These are phyloP conservation scores for Cercospora sojina DNA, from an alignment of 2,329 filamentous ascomycete species.

Conservation along the genomic window DNA sequence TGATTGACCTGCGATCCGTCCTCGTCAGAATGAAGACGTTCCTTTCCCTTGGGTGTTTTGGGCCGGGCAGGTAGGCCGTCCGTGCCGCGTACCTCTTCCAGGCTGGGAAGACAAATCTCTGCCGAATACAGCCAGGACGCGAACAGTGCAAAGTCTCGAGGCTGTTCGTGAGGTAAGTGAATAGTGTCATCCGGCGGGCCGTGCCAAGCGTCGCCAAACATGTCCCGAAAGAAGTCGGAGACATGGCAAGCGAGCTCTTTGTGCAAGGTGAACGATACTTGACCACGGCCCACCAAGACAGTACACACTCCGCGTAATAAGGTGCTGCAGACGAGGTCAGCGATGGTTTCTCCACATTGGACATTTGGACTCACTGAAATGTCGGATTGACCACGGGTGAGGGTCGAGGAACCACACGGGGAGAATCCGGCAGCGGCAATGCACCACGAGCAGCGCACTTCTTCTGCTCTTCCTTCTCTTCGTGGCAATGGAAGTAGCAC, in stretches of 20 bases:
- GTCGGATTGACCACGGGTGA: neutral
- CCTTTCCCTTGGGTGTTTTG: neutral
- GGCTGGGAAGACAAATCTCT: neutral
- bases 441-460: neutral
- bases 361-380: neutral
- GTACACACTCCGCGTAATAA: conserved; percentile 4
- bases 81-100: conserved; percentile 3
- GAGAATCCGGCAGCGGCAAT: neutral
- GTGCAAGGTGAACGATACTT: conserved; percentile 10
- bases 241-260: conserved; percentile 13
- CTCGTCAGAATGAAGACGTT: neutral
- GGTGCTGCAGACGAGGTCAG: neutral
- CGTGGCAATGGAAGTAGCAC: conserved; percentile 11
- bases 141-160: conserved; percentile 11
- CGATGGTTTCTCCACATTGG: neutral
- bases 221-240: conserved; percentile 4
- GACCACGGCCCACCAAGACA: conserved; percentile 3
- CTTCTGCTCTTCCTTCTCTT: neutral
- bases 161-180: neutral
- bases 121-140: conserved; percentile 8
- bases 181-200: conserved; percentile 3
- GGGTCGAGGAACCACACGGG: neutral
- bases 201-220: conserved; percentile 7
- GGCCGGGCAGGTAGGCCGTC: neutral
- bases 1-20: neutral